Conservation (phyloP, 2,329 filamentous ascomycete species). For the Alternaria gaisen region DNA sequence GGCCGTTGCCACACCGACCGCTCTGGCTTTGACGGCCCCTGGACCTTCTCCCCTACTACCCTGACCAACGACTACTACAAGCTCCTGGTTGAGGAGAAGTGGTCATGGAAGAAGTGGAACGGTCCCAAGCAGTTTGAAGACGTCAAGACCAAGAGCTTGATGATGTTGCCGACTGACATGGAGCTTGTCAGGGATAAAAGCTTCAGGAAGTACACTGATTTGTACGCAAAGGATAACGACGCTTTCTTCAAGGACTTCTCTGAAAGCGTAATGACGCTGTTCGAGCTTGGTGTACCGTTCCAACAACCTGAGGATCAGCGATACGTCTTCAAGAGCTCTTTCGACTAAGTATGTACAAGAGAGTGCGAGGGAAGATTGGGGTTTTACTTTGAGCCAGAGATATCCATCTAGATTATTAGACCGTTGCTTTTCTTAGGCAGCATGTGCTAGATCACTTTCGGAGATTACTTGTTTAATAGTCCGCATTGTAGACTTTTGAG, state of each 20-base stretch:
- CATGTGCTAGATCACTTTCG: background rate
- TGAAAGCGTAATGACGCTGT: conserved; percentile 79
- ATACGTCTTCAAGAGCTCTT: conserved; percentile 58
- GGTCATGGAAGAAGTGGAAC: conserved; percentile 96
- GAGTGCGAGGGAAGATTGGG: conserved; percentile 7
- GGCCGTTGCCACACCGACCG: conserved; percentile 91
- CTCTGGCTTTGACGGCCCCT: conserved; percentile 87
- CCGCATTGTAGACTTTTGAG: background rate
- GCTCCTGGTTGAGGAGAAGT: conserved; percentile 89
- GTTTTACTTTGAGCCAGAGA: conserved; percentile 30
- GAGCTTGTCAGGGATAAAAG: conserved; percentile 86
- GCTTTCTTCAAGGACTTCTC: conserved; percentile 94
- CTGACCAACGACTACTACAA: conserved; percentile 96
- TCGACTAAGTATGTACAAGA: conserved; percentile 38
- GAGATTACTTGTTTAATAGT: background rate
- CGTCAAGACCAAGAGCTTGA: conserved; percentile 83
- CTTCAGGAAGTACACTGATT: conserved; percentile 81
- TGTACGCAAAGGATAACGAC: conserved; percentile 90
- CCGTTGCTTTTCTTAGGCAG: conserved; percentile 16
- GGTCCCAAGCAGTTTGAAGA: conserved; percentile 92
- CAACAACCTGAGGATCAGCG: conserved; percentile 58
- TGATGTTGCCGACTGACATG: conserved; percentile 98
- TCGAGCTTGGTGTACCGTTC: conserved; percentile 95
- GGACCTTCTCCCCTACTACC: conserved; percentile 77
- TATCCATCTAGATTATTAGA: conserved; percentile 45